Base-by-base conservation (phyloP, 2,329 filamentous ascomycete genomes). In the Laburnicola sp. region DNA sequence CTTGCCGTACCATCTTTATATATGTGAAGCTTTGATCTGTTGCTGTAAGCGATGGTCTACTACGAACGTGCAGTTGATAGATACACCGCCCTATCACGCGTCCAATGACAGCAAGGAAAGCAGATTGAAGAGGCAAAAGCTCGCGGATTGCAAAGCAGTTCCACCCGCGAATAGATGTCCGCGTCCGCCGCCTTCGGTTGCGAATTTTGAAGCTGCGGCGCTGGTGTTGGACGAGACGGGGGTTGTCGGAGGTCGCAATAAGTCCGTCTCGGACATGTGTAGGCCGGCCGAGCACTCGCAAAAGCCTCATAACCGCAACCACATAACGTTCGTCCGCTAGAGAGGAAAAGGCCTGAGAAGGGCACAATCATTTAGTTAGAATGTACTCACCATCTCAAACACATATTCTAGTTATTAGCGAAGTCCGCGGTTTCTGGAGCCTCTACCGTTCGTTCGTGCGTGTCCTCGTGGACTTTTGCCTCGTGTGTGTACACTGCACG, bases 221-320 rank as follows among this genome's bases (percentile, higher is more conserved):
- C n/a, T 30, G 34, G 8, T 2, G 32, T 22, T 37, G 34, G 34
- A 37, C 32, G 30, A 45, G 34, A 23, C 43, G 25, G 16, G 3
- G 30, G 34, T 26, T 6, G 25, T n/a, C 43, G 43, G 43, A 45
- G 25, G 8, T 30, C 23, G 34, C 26, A 28, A 7, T 5, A 45
- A 27, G 26, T 45, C 34, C 43, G 43, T n/a, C 16, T 16, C 43
- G 43, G 43, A 45, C 11, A 38, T 45, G 42, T 32, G 34, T 10
- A n/a, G 2, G 11, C 7, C 42, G 42, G 31, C 42, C 31, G 42
- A 45, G 16, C 11, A 8, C 11, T 45, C 21, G 26, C 22, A 26
- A n/a, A 9, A 35, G 42, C 10, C 22, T 45, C 31, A 31, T 10
- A 11, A 25, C 25, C 7, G 21, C 31, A 3, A 44, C 21, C 41